Evolutionary conservation across 2,329 filamentous ascomycete species (phyloP).

Genomic region (Dactylellina sp.): DNA sequence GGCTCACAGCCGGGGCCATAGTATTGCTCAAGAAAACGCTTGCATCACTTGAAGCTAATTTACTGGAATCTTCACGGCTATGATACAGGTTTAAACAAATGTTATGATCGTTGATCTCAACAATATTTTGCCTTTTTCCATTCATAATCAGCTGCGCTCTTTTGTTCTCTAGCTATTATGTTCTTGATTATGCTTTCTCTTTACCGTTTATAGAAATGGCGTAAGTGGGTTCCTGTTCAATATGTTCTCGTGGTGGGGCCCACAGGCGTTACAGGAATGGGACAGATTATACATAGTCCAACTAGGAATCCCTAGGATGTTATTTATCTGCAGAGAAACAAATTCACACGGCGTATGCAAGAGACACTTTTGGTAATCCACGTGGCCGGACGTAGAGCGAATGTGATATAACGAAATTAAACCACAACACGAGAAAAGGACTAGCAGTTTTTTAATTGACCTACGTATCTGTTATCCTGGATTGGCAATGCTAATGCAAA

Average conservation of each 20-base stretch:
- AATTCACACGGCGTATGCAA: constrained; percentile 2
- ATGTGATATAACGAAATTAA: background rate
- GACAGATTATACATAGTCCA: constrained; percentile 18
- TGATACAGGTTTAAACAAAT: background rate
- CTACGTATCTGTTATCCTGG: background rate
- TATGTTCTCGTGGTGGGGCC: constrained; percentile 38
- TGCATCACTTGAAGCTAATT: constrained; percentile 35
- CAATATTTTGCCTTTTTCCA: background rate
- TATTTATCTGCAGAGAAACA: constrained; percentile 11
- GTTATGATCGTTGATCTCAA: too few relatives aligned
- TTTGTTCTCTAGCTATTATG: background rate
- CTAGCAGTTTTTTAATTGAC: too few relatives aligned
- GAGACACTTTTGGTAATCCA: constrained; percentile 21
- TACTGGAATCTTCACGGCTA: constrained; percentile 5
- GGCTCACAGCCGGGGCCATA: constrained; percentile 67
- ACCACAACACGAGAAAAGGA: too few relatives aligned
- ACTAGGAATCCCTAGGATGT: constrained; percentile 19
- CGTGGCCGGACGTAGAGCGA: constrained; percentile 21
- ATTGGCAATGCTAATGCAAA: constrained; percentile 24
- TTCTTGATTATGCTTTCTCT: constrained; percentile 24
- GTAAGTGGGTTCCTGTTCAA: constrained; percentile 34
- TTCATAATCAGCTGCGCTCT: background rate
- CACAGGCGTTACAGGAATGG: constrained; percentile 50
- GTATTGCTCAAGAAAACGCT: constrained; percentile 63
- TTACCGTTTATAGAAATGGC: constrained; percentile 7